These are phyloP conservation scores for Saccharomyces pastorianus DNA, from an alignment of 1,139 yeast species.

Conservation along the genomic window DNA sequence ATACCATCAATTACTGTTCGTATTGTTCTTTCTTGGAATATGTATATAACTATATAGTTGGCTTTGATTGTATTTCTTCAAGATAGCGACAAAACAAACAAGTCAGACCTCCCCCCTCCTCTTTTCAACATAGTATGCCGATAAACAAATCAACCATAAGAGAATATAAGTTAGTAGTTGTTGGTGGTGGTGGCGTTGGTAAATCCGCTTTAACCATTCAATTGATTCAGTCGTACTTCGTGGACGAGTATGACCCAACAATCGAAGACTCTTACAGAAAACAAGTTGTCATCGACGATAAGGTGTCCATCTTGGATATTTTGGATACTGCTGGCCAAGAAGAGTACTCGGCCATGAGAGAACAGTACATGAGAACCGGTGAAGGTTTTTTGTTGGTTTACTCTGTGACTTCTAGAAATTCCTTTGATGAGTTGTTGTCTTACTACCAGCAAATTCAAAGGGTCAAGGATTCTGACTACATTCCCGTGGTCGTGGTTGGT, in stretches of 20 bases:
- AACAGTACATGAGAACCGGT: conserved; percentile 83
- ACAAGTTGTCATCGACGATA: conserved; percentile 67
- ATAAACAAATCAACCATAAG: conserved; percentile 18
- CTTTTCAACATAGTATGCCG: not conserved
- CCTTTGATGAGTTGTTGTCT: conserved; percentile 65
- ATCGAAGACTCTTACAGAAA: conserved; percentile 82
- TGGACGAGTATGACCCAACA: conserved; percentile 93
- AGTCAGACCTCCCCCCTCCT: not conserved
- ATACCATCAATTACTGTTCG: not conserved
- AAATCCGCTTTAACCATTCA: conserved; percentile 89
- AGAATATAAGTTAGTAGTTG: conserved; percentile 82
- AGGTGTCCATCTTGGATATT: conserved; percentile 71
- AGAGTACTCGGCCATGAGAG: conserved; percentile 90
- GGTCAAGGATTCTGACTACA: conserved; percentile 67
- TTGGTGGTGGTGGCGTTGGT: conserved; percentile 98
- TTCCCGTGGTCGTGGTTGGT: conserved; percentile 67
- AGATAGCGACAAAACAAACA: not conserved
- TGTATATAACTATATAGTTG: not conserved
- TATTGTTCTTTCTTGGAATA: not conserved
- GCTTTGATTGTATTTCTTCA: not conserved
- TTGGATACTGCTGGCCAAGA: conserved; percentile 97
- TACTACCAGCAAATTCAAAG: conserved; percentile 76
- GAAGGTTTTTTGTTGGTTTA: conserved; percentile 84
- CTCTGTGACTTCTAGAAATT: conserved; percentile 67
- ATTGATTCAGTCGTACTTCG: conserved; percentile 79